Conservation (phyloP, 441 rosid species). For the Gossypium trilobum region DNA sequence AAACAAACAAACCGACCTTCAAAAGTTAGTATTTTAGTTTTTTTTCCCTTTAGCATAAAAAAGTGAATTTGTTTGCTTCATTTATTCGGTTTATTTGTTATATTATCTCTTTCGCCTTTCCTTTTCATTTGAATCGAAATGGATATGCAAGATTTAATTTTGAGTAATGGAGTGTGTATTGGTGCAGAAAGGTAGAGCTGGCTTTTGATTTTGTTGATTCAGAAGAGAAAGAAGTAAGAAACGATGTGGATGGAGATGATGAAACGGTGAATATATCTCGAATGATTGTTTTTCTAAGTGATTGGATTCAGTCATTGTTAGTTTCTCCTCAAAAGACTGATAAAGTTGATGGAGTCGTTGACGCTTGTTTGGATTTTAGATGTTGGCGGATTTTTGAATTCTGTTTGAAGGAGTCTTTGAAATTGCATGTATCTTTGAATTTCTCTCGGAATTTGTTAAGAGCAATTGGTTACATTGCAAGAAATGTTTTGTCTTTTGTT, state of each 20-base stretch:
- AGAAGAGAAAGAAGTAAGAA: conserved; percentile 23
- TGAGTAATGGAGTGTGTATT: conserved; percentile 11
- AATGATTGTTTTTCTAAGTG: conserved; percentile 50
- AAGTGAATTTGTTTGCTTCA: neutral
- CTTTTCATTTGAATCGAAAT: neutral
- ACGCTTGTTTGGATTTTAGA: conserved; percentile 54
- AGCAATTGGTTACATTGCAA: conserved; percentile 38
- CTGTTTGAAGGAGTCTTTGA: conserved; percentile 57
- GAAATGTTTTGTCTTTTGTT: conserved; percentile 31
- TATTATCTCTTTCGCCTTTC: neutral
- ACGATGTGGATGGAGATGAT: conserved; percentile 31
- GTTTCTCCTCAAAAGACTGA: conserved; percentile 38
- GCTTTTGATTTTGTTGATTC: conserved; percentile 43
- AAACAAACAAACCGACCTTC: conserved; percentile 35
- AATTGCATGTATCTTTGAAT: conserved; percentile 45
- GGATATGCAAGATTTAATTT: neutral
- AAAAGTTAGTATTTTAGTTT: conserved; percentile 38
- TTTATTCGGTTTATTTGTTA: neutral
- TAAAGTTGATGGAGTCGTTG: conserved; percentile 22
- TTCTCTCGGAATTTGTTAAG: conserved; percentile 49
- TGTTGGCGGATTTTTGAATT: conserved; percentile 75
- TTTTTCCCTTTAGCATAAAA: neutral
- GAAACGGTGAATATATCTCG: conserved; percentile 58
- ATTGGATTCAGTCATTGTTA: conserved; percentile 70
- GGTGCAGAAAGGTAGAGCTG: conserved; percentile 70